These are phyloP conservation scores for Xylogone sp. DNA, from an alignment of 2,329 filamentous ascomycete genomes.

Conservation along the genomic window DNA sequence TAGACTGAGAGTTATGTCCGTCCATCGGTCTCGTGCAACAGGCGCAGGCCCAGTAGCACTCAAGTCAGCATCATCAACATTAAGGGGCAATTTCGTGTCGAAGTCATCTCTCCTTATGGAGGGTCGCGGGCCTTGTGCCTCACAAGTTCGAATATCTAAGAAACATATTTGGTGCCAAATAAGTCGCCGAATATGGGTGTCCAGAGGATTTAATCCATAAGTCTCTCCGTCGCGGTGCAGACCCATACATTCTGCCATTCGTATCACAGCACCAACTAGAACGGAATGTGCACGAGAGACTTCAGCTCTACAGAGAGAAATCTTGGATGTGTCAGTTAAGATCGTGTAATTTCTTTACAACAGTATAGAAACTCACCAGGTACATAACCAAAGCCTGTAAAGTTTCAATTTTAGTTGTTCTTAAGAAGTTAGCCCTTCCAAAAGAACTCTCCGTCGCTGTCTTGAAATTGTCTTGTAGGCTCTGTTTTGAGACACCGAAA, in stretches of 20 bases:
- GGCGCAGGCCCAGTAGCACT: conserved; percentile 36
- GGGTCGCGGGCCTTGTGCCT: conserved; percentile 68
- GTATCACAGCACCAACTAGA: conserved; percentile 66
- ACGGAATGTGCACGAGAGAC: conserved; percentile 72
- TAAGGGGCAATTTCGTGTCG: conserved; percentile 68
- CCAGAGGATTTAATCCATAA: conserved; percentile 62
- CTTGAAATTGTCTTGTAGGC: conserved; percentile 59
- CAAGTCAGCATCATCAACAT: conserved; percentile 66
- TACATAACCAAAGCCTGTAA: conserved; percentile 77
- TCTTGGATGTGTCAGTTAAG: conserved; percentile 37
- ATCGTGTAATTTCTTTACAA: neutral
- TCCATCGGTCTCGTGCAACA: conserved; percentile 50
- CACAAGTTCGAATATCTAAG: conserved; percentile 70
- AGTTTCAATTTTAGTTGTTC: conserved; percentile 69
- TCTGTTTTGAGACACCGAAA: conserved; percentile 52
- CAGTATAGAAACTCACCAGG: conserved; percentile 45
- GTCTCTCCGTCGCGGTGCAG: conserved; percentile 62
- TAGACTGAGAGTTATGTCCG: conserved; percentile 62
- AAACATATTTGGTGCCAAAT: conserved; percentile 79
- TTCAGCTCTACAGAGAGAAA: conserved; percentile 68
- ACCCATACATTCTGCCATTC: conserved; percentile 75
- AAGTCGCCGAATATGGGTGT: conserved; percentile 67
- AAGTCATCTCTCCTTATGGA: conserved; percentile 72
- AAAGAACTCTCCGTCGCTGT: conserved; percentile 65
- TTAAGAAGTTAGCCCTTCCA: conserved; percentile 65